A percentile compares a stretch with the other conserved stretches of the same genome.
Conservation (phyloP, 306 rosid species). For the Dryas alaskensis region DNA sequence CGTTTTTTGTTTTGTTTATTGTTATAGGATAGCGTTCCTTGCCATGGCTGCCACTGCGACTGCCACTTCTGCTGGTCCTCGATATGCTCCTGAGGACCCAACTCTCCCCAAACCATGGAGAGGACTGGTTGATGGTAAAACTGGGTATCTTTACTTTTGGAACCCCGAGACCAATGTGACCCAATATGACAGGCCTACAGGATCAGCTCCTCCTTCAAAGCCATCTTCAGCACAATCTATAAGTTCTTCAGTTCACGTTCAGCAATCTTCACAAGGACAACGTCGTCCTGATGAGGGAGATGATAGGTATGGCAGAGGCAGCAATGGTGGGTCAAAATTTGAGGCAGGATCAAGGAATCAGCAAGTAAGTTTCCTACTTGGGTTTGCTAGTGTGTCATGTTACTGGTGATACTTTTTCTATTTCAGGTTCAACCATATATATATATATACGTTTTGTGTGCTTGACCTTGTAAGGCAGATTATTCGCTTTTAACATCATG, state of each 20-base stretch:
- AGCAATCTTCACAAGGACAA: constrained; percentile 59
- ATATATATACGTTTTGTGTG: background rate
- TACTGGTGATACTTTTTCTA: background rate
- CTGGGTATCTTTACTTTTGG: constrained; percentile 98
- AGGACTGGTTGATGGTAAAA: constrained; percentile 97
- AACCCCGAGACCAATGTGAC: constrained; percentile 97
- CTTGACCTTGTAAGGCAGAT: too few relatives aligned
- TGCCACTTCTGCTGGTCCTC: constrained; percentile 65
- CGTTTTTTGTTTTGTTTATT: background rate
- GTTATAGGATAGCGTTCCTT: constrained; percentile 40
- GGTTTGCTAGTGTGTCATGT: constrained; percentile 5
- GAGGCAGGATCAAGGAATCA: constrained; percentile 53
- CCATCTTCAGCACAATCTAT: constrained; percentile 49
- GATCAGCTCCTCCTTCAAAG: constrained; percentile 45
- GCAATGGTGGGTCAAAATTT: constrained; percentile 42
- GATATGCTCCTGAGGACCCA: constrained; percentile 94
- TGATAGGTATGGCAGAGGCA: constrained; percentile 64
- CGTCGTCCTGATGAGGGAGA: constrained; percentile 48
- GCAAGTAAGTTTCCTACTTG: constrained; percentile 43
- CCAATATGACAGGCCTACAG: constrained; percentile 80
- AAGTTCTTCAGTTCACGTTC: constrained; percentile 78
- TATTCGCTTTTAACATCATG: background rate
- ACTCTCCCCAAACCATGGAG: constrained; percentile 95
- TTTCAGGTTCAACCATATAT: background rate
- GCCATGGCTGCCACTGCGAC: constrained; percentile 85